Conservation (phyloP, 495 filamentous ascomycete genomes). For the Penicillium atrosanguineum region DNA sequence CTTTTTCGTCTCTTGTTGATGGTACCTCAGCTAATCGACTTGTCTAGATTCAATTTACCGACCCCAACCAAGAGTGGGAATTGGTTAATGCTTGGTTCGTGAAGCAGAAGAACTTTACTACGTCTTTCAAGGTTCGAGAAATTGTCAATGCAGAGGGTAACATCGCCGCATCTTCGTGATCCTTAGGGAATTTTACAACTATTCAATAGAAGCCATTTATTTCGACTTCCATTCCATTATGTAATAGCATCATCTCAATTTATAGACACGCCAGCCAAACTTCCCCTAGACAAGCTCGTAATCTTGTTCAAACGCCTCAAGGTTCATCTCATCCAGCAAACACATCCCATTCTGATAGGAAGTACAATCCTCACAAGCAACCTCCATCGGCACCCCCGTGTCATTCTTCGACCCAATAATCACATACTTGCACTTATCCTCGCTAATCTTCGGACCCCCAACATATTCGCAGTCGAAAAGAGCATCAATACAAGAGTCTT, state of each 20-base stretch:
- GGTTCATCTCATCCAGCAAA: background rate
- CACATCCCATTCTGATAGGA: background rate
- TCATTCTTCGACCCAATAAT: background rate
- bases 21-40: background rate
- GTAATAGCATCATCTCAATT: background rate
- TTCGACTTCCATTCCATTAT: background rate
- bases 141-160: constrained; percentile 6
- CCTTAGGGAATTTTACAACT: background rate
- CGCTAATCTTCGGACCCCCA: background rate
- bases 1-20: background rate
- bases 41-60: constrained; percentile 23
- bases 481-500: background rate
- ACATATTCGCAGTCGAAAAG: background rate
- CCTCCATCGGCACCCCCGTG: background rate
- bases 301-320: background rate
- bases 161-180: background rate
- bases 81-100: constrained; percentile 20
- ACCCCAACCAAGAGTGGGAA: constrained; percentile 23
- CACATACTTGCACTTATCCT: background rate
- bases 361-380: background rate
- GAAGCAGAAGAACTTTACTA: constrained; percentile 16
- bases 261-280: background rate
- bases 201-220: background rate
- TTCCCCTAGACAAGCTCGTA: background rate
- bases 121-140: constrained; percentile 9